phyloP scores from a whole-genome alignment of 1,139 yeast species.

The Suzukiozyma palmioleophila region DNA sequence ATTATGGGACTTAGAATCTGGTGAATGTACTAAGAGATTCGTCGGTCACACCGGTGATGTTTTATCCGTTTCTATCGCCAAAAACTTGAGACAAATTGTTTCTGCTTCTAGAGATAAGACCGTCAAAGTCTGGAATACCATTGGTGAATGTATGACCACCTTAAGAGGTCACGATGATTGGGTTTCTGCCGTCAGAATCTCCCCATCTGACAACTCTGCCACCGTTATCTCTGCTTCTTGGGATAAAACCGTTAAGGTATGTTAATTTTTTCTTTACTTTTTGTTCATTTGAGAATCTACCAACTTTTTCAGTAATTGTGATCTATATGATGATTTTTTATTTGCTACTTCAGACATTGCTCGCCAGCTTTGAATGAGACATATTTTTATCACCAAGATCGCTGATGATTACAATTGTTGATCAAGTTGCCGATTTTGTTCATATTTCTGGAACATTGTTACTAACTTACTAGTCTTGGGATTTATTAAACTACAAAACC shows the following conservation, averaged over 20 bases:
- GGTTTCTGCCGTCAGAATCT: slow-evolving; percentile 97
- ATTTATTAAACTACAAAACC: slow-evolving; percentile 78
- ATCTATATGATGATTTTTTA: slow-evolving; percentile 63
- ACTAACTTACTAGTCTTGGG: slow-evolving; percentile 75
- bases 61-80: slow-evolving; percentile 92
- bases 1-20: slow-evolving; percentile 96
- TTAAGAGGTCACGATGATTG: slow-evolving; percentile 97
- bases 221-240: slow-evolving; percentile 97
- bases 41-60: slow-evolving; percentile 99
- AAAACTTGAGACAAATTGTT: slow-evolving; percentile 96
- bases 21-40: slow-evolving; percentile 92
- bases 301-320: slow-evolving; percentile 4
- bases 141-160: slow-evolving; percentile 97
- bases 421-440: slow-evolving; percentile 7
- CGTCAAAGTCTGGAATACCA: slow-evolving; percentile 99
- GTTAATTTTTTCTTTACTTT: slow-evolving; percentile 30
- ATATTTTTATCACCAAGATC: slow-evolving; percentile 94
- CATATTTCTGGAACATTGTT: slow-evolving; percentile 9
- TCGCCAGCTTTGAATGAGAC: slow-evolving; percentile 84
- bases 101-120: slow-evolving; percentile 99
- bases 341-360: slow-evolving; percentile 99
- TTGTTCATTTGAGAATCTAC: background rate
- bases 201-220: slow-evolving; percentile 69
- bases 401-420: slow-evolving; percentile 53
- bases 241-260: slow-evolving; percentile 99